A percentile compares a stretch with the other conserved stretches of the same genome.
phyloP scores from a whole-genome alignment of 345 rosid species.

The Citrus unshiu region DNA sequence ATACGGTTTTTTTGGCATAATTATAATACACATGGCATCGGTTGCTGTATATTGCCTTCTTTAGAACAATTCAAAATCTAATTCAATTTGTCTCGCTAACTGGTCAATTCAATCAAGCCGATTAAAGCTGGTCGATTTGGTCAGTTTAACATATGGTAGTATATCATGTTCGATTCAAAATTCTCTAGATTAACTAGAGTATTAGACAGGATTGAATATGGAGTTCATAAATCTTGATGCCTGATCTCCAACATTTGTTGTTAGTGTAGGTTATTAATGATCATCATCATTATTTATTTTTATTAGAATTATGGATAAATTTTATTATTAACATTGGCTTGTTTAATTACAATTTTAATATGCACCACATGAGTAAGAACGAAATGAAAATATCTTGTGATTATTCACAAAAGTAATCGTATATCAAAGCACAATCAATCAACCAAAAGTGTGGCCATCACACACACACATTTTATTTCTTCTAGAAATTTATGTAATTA shows the following conservation, averaged over 20 bases:
- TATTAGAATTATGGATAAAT: not conserved
- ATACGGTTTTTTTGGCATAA: too few relatives aligned
- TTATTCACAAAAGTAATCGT: too few relatives aligned
- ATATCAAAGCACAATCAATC: not conserved
- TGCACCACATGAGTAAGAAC: not conserved
- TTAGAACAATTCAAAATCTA: too few relatives aligned
- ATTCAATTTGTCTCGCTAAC: too few relatives aligned
- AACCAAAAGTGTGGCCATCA: slow-evolving; percentile 6
- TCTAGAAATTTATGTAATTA: not conserved
- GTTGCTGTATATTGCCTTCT: too few relatives aligned
- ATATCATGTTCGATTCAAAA: not conserved
- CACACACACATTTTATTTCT: not conserved
- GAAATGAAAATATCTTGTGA: not conserved
- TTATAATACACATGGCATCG: too few relatives aligned
- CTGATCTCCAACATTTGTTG: not conserved
- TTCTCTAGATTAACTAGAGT: not conserved
- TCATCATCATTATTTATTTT: not conserved
- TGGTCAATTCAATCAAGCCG: too few relatives aligned
- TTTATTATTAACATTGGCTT: too few relatives aligned
- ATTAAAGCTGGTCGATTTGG: too few relatives aligned
- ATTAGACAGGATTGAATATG: not conserved
- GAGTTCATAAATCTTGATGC: not conserved
- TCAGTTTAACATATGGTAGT: too few relatives aligned
- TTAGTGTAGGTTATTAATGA: not conserved
- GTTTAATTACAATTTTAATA: not conserved